Conservation (phyloP, 805 yeast species). For the Danielia oregonensis region DNA sequence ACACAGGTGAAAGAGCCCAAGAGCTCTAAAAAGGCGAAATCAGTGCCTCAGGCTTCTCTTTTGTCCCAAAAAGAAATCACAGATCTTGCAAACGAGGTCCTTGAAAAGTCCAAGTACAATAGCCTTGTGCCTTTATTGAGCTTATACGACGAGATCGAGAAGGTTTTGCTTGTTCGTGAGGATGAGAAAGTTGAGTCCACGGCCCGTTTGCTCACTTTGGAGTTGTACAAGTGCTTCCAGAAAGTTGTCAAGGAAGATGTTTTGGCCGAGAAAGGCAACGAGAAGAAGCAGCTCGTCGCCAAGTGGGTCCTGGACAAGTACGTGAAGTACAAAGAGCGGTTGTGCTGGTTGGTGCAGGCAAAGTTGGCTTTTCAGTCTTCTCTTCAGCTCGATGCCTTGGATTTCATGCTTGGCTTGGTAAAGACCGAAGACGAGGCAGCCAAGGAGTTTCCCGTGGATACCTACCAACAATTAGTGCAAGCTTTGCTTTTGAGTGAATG, state of each 20-base stretch:
- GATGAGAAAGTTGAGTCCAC: slow-evolving; percentile 23
- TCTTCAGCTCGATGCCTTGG: slow-evolving; percentile 51
- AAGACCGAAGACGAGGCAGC: slow-evolving; percentile 50
- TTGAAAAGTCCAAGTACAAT: slow-evolving; percentile 51
- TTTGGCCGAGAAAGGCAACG: slow-evolving; percentile 33
- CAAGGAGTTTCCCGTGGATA: slow-evolving; percentile 59
- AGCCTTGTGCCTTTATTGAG: slow-evolving; percentile 47
- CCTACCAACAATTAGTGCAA: slow-evolving; percentile 41
- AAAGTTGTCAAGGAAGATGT: slow-evolving; percentile 40
- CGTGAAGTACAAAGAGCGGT: slow-evolving; percentile 44
- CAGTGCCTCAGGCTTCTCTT: slow-evolving; percentile 5
- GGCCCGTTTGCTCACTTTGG: slow-evolving; percentile 40
- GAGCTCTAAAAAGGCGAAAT: slow-evolving; percentile 2
- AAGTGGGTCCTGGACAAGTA: slow-evolving; percentile 64
- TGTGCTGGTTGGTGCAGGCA: slow-evolving; percentile 40
- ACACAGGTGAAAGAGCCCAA: slow-evolving; percentile 1
- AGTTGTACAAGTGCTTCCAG: slow-evolving; percentile 47
- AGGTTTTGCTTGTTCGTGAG: slow-evolving; percentile 11
- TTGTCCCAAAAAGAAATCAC: slow-evolving; percentile 21
- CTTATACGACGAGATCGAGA: slow-evolving; percentile 27
- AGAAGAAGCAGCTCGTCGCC: slow-evolving; percentile 46
- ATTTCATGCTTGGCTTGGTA: slow-evolving; percentile 51
- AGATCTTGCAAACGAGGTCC: slow-evolving; percentile 25
- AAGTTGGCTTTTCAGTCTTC: slow-evolving; percentile 44
- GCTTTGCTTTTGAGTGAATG: slow-evolving; percentile 25